Evolutionary conservation across 1,284 basidiomycete genomes (phyloP).

Genomic region (Tremellales sp.): DNA sequence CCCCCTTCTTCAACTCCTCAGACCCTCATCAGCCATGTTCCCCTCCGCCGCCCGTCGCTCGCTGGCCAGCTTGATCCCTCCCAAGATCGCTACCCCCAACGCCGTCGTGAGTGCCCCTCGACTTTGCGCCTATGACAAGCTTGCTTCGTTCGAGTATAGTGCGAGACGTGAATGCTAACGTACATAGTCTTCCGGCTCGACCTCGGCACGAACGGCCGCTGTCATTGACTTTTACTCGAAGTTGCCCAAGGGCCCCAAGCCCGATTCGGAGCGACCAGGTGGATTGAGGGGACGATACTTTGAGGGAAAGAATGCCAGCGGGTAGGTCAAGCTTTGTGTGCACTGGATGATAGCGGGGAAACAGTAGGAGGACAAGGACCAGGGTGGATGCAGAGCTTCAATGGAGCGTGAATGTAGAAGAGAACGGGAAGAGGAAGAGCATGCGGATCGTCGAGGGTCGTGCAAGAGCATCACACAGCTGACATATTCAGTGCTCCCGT

Average conservation of each 20-base stretch:
- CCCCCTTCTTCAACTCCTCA: constrained; percentile 11
- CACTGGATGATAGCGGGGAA: not conserved
- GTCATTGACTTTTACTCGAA: constrained; percentile 94
- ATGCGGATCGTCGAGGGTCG: no score
- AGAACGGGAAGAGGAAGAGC: not conserved
- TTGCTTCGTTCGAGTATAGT: no score
- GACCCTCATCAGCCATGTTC: constrained; percentile 57
- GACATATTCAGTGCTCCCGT: constrained; percentile 54
- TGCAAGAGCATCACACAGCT: no score
- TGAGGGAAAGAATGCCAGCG: constrained; percentile 77
- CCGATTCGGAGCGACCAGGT: constrained; percentile 60
- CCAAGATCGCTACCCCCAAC: constrained; percentile 88
- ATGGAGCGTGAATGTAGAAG: not conserved
- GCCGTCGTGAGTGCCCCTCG: constrained; percentile 68
- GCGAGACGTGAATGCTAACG: not conserved
- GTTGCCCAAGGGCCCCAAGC: constrained; percentile 65
- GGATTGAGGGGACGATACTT: constrained; percentile 73
- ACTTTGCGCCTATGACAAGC: no score
- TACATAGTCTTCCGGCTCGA: constrained; percentile 64
- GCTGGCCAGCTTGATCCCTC: constrained; percentile 78
- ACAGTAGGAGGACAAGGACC: not conserved
- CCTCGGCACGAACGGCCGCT: constrained; percentile 68
- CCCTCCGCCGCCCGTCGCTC: constrained; percentile 75
- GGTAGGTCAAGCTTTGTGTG: constrained; percentile 46
- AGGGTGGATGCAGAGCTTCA: no score